phyloP scores from a whole-genome alignment of 768 basidiomycete genomes.

The Serendipita sp. region DNA sequence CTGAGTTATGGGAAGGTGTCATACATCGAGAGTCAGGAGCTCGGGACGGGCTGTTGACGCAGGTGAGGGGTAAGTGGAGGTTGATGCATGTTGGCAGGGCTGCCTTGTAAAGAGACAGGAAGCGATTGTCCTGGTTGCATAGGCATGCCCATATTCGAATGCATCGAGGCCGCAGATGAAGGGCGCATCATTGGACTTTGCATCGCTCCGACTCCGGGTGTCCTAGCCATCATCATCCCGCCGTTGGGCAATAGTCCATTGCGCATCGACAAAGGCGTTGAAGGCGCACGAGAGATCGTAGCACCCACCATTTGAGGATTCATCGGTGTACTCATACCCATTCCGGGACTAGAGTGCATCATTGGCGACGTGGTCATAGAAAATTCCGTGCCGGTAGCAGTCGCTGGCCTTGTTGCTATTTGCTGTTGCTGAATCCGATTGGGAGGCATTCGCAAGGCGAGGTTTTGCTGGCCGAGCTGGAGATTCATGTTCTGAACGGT shows the following conservation, averaged over 20 bases:
- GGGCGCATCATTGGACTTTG: constrained; percentile 6
- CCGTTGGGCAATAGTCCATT: not conserved
- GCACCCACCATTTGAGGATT: not conserved
- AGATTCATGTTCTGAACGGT: constrained; percentile 9
- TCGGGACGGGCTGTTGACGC: constrained; percentile 2
- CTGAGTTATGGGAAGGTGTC: not conserved
- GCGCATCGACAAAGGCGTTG: constrained; percentile 1
- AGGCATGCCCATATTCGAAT: not conserved
- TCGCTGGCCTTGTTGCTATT: not conserved
- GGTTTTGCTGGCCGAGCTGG: constrained; percentile 4
- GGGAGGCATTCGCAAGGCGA: constrained; percentile 1
- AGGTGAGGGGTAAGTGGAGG: not conserved
- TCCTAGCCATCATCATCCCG: not conserved
- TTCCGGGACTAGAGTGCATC: not conserved
- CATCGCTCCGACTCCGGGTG: not conserved
- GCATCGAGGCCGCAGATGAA: constrained; percentile 2
- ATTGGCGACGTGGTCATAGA: not conserved
- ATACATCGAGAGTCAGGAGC: not conserved
- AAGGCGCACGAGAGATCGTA: not conserved
- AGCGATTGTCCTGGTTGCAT: not conserved
- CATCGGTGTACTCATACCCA: not conserved
- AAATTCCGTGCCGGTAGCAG: not conserved
- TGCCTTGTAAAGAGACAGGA: not conserved
- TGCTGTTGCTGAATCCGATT: constrained; percentile 1
- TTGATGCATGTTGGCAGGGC: not conserved